Evolutionary conservation across 192 early-diverging fungal genomes (phyloP).

Genomic region (Backusella tarrabulga): DNA sequence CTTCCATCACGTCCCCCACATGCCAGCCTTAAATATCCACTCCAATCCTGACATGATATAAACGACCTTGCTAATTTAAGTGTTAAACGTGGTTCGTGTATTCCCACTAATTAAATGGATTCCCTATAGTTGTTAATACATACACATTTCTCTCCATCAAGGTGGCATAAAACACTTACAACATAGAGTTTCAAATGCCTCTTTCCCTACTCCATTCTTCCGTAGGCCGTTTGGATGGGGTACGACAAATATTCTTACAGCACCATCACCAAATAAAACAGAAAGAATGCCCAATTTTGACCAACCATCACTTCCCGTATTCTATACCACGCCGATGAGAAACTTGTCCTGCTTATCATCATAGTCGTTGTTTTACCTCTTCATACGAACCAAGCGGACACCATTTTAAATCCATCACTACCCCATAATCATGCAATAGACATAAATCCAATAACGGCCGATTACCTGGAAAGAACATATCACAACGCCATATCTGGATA

Average conservation of each 20-base stretch:
- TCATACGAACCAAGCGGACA: slow-evolving; percentile 38
- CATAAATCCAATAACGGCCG: slow-evolving; percentile 33
- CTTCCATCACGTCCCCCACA: slow-evolving; percentile 1
- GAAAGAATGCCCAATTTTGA: slow-evolving; percentile 34
- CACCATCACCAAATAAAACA: slow-evolving; percentile 28
- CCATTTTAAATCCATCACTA: slow-evolving; percentile 35
- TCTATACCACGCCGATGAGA: not conserved
- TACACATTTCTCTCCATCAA: not conserved
- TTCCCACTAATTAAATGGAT: not conserved
- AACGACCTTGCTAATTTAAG: not conserved
- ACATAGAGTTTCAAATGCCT: not conserved
- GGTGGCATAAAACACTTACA: not conserved
- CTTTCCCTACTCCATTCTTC: not conserved
- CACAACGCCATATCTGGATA: slow-evolving; percentile 39
- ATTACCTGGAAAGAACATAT: not conserved
- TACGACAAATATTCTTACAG: slow-evolving; percentile 20
- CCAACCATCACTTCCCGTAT: not conserved
- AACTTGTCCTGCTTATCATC: too few species aligned
- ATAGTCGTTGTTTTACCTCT: not conserved
- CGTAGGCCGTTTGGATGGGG: slow-evolving; percentile 25
- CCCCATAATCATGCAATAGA: slow-evolving; percentile 38
- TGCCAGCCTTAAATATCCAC: not conserved
- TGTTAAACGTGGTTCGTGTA: not conserved
- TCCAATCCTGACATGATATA: slow-evolving; percentile 1
- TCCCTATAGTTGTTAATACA: not conserved